These are phyloP conservation scores for Phytophthora idaei DNA, from an alignment of 352 stramenopile genomes.

Conservation along the genomic window DNA sequence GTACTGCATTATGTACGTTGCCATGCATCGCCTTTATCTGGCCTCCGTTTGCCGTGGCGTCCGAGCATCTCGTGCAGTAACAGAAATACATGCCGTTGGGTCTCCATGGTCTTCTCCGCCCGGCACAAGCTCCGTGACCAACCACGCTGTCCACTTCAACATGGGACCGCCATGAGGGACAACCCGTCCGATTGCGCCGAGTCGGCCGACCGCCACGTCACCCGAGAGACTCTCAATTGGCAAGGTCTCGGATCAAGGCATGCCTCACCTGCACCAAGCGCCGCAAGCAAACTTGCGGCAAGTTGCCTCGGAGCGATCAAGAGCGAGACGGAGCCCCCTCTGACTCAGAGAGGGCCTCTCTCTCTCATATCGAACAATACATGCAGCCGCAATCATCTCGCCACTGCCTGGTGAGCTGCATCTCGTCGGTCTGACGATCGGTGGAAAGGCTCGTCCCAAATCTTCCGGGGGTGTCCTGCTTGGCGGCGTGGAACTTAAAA, in stretches of 20 bases:
- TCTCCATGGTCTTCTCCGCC: no score
- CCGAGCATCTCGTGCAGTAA: no score
- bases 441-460: constrained; percentile 15
- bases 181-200: constrained; percentile 10
- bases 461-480: constrained; percentile 11
- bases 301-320: constrained; percentile 4
- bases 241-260: neutral
- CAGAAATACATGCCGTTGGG: neutral
- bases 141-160: constrained; percentile 16
- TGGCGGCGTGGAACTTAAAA: neutral
- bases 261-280: neutral
- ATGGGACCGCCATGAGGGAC: neutral
- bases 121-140: neutral
- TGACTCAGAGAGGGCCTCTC: neutral
- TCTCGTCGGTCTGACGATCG: neutral
- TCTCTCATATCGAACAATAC: neutral
- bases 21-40: neutral
- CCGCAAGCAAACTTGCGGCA: neutral
- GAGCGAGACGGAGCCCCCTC: constrained; percentile 2
- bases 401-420: neutral
- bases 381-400: neutral
- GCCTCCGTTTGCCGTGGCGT: neutral
- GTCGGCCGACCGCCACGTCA: constrained; percentile 11
- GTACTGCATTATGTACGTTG: no score
- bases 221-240: neutral